phyloP scores from a whole-genome alignment of 2,329 filamentous ascomycete genomes.

The Xylaria sp. region DNA sequence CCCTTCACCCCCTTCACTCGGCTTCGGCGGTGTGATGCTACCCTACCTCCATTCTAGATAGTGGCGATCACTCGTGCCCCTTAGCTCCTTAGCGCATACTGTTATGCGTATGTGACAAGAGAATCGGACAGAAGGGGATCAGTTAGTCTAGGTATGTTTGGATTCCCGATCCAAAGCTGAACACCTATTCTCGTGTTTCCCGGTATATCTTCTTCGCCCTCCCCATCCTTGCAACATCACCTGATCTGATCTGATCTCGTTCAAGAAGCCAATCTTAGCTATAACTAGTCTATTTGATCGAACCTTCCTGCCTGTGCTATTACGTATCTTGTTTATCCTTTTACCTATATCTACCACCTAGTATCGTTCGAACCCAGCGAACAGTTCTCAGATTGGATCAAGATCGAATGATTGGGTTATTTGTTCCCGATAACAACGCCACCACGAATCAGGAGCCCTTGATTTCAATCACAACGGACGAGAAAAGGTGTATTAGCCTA shows the following conservation, averaged over 20 bases:
- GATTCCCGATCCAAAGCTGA: background rate
- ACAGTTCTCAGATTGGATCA: no score
- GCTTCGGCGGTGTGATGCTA: conserved; percentile 5
- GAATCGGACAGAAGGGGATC: conserved; percentile 23
- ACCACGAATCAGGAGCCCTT: background rate
- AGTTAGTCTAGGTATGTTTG: conserved; percentile 1
- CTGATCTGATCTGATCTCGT: conserved; percentile 26
- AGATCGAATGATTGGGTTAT: background rate
- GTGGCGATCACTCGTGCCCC: background rate
- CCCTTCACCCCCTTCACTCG: conserved; percentile 8
- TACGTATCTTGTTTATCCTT: background rate
- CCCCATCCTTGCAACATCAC: conserved; percentile 9
- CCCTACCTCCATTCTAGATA: background rate
- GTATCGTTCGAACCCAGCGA: background rate
- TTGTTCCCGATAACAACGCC: no score
- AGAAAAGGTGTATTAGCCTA: background rate
- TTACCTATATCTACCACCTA: conserved; percentile 5
- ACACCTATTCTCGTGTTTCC: conserved; percentile 20
- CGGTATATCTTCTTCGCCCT: conserved; percentile 30
- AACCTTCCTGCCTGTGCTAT: background rate
- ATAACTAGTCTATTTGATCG: conserved; percentile 1
- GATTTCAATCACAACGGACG: background rate
- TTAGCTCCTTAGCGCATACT: background rate
- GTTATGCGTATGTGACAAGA: conserved; percentile 14
- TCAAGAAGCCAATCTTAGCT: conserved; percentile 11